Base-by-base conservation (phyloP, 208 protist genomes). In the Sergeia podlipaevii region DNA sequence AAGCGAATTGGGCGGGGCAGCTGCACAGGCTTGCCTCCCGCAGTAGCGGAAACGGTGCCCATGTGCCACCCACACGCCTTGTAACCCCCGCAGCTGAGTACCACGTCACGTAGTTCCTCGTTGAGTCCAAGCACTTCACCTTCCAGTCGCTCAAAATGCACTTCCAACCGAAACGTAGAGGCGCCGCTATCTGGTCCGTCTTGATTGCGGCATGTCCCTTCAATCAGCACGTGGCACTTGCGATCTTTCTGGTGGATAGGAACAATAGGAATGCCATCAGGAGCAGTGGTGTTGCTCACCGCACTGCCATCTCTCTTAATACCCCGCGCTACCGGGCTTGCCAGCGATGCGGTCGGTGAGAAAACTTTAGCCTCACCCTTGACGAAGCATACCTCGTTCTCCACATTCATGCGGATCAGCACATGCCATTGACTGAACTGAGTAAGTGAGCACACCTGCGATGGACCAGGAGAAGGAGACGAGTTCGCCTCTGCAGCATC, bases 401-500 rank as follows among this genome's bases (percentile, higher is more conserved):
- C 77, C 2, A 87, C 71, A 44, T 74, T 73, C 74, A 91, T 80
- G 29, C 80, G 80, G 33, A 91, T 70, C 27, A 94, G 65, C 18
- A 94, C 62, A 55, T 94, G 83, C 84, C 87, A 94, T 52, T 91
- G 72, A 11, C 61, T 77, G 62, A 89, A 85, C 29, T 88, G 72
- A 6, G 66, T 67, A 6, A 85, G 62, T 18, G 75, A 80, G 34
- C 55, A 74, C 0, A 48, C 42, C 27, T 37, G 24, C 5, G 27
- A 55, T 30, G n/a, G n/a, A n/a, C n/a, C n/a, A 2, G 11, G 26
- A 5, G 60, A 63, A 7, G 67, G 38, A n/a, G 52, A 52, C 26
- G 45, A 36, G 33, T 54, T 59, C 4, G 65, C 28, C 30, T 32
- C 15, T 27, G 60, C 32, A 47, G 45, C 62, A 36, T 39, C 55